Evolutionary conservation across 306 rosid genomes (phyloP).

Genomic region (Mucuna pruriens): DNA sequence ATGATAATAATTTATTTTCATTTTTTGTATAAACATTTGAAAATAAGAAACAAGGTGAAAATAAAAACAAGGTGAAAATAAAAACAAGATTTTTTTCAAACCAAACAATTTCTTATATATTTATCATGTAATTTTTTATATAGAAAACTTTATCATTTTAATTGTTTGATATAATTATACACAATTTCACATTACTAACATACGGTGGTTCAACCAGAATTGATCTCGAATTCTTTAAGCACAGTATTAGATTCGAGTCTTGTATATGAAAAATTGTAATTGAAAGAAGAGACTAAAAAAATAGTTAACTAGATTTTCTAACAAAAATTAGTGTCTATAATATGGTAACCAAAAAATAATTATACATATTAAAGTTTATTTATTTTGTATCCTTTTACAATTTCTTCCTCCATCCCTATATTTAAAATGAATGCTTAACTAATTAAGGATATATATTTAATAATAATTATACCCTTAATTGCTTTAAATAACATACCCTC

Average conservation of each 20-base stretch:
- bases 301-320: too few relatives aligned
- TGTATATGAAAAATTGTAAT: too few relatives aligned
- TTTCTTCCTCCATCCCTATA: background rate
- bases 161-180: background rate
- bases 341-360: too few relatives aligned
- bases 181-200: too few relatives aligned
- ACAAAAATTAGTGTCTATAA: too few relatives aligned
- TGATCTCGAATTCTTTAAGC: too few relatives aligned
- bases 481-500: background rate
- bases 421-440: background rate
- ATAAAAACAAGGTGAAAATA: background rate
- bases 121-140: background rate
- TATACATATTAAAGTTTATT: background rate
- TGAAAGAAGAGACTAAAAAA: too few relatives aligned
- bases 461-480: background rate
- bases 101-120: background rate
- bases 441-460: background rate
- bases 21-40: background rate
- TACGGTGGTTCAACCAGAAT: too few relatives aligned
- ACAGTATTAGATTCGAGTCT: too few relatives aligned
- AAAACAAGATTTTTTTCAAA: too few relatives aligned
- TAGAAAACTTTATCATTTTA: background rate
- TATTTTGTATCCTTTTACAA: background rate
- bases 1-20: too few relatives aligned
- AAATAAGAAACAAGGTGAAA: background rate